Base-by-base conservation (phyloP, 2,329 filamentous ascomycete genomes). In the Fusarium incarnatum region DNA sequence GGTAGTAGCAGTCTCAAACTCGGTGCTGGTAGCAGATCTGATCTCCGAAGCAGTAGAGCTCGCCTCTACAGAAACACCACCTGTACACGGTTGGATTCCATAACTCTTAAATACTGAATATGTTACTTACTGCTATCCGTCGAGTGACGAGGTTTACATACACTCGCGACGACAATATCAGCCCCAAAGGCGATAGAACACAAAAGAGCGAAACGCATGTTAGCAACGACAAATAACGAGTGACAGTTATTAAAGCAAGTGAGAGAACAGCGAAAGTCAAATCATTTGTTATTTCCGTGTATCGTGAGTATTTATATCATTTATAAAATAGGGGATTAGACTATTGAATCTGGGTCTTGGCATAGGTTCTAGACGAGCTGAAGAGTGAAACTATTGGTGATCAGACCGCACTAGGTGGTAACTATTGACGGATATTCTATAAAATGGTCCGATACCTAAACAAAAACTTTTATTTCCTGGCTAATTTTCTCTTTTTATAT, bases 121-220 rank as follows among this genome's bases (percentile, higher is more conserved):
- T 16, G 2, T 22, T 8, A 25, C 47, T 16, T 22, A 55, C 25
- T 54, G 7, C 30, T 18, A 4, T n/a, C 27, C 7, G 40, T 32
- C 3, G 25, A 7, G 5, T 32, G 57, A 1, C 44, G 55, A 41
- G 46, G 30, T 25, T 55, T 62, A 4, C 57, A 62, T 0, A 34
- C 32, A 18, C 41, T 55, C 8, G 46, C 40, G 6, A 32, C 16
- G 2, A 2, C 40, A 9, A 18, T 8, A 28, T 61, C 15, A 1
- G 3, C 32, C 30, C 7, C 25, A 22, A 62, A 15, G 27, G 27
- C 40, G 18, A 55, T 22, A 4, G 9, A 62, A 10, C 32, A 55
- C 1, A 41, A 30, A 61, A 55, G 15, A n/a, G 16, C 10, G 41
- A 47, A 32, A 46, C 40, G 59, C 46, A 61, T 61, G 1, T 27